These are phyloP conservation scores for Spirogloea muscicola DNA, from an alignment of 139 green algal species.

Conservation along the genomic window DNA sequence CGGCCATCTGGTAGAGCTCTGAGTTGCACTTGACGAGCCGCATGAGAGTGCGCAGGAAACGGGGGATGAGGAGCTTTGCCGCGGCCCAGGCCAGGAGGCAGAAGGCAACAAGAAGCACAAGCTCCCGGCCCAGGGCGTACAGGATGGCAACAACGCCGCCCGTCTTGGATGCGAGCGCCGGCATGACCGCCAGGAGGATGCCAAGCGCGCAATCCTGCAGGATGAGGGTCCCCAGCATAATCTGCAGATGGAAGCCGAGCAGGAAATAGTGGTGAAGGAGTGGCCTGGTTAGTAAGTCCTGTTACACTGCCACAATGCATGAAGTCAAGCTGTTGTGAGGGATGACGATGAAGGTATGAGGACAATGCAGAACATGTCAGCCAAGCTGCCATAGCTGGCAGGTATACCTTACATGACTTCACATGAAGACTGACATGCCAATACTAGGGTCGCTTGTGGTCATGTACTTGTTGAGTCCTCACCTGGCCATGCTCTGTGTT, in stretches of 20 bases:
- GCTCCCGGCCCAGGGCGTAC: conserved; percentile 7
- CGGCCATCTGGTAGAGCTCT: conserved; percentile 78
- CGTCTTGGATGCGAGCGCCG: conserved; percentile 58
- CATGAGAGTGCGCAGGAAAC: conserved; percentile 54
- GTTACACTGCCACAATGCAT: no score
- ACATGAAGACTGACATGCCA: no score
- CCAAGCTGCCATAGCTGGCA: no score
- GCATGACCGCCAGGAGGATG: conserved; percentile 92
- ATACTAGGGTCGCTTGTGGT: no score
- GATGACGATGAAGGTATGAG: not conserved
- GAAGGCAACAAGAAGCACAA: conserved; percentile 31
- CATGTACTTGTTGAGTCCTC: not conserved
- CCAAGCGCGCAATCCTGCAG: conserved; percentile 88
- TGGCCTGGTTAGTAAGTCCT: no score
- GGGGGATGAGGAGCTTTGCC: conserved; percentile 61
- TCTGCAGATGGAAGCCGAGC: conserved; percentile 59
- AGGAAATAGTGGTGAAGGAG: no score
- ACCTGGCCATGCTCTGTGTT: conserved; percentile 61
- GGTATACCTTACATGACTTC: no score
- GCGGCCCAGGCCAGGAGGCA: conserved; percentile 48
- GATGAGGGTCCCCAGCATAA: conserved; percentile 88
- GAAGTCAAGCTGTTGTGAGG: no score
- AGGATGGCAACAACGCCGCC: conserved; percentile 5
- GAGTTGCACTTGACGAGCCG: conserved; percentile 43
- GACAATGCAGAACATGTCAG: not conserved